These are phyloP conservation scores for Eurotiales sp. DNA, from an alignment of 2,329 filamentous ascomycete genomes.

Conservation along the genomic window DNA sequence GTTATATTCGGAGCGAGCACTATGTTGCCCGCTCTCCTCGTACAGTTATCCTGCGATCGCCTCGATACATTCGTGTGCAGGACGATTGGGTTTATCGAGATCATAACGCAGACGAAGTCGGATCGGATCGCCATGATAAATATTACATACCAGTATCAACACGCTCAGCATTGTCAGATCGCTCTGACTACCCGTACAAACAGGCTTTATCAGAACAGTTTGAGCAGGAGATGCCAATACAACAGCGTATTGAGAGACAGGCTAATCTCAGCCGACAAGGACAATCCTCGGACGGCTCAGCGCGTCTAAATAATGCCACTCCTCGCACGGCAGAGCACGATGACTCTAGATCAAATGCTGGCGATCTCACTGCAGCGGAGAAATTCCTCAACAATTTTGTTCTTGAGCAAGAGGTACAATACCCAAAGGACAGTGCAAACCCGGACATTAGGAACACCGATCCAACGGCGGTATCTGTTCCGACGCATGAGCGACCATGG, in stretches of 20 bases:
- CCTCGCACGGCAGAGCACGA: not conserved
- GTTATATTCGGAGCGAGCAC: not conserved
- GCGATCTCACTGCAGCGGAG: constrained; percentile 34
- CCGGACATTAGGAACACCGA: constrained; percentile 7
- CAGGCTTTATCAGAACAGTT: constrained; percentile 3
- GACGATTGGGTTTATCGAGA: constrained; percentile 9
- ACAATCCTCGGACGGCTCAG: constrained; percentile 1
- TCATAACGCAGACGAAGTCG: constrained; percentile 2
- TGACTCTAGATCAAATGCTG: constrained; percentile 16
- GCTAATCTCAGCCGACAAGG: not conserved
- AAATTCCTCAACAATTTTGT: constrained; percentile 35
- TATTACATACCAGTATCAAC: constrained; percentile 9
- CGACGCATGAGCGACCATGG: constrained; percentile 1
- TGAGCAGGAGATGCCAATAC: constrained; percentile 2
- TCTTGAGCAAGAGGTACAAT: constrained; percentile 20
- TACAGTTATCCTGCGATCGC: not conserved
- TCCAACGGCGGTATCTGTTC: constrained; percentile 9
- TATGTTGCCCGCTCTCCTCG: constrained; percentile 4
- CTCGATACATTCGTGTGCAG: constrained; percentile 5
- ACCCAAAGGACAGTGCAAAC: constrained; percentile 11
- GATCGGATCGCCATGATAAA: constrained; percentile 10
- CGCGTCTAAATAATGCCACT: constrained; percentile 1
- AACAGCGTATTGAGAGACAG: not conserved
- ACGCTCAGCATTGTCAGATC: not conserved
- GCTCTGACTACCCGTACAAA: constrained; percentile 2